Evolutionary conservation across 2,329 filamentous ascomycete species (phyloP), one percentile per base, ranked within the genome.

Genomic region (Aspergillus fumigatiaffinis): DNA sequence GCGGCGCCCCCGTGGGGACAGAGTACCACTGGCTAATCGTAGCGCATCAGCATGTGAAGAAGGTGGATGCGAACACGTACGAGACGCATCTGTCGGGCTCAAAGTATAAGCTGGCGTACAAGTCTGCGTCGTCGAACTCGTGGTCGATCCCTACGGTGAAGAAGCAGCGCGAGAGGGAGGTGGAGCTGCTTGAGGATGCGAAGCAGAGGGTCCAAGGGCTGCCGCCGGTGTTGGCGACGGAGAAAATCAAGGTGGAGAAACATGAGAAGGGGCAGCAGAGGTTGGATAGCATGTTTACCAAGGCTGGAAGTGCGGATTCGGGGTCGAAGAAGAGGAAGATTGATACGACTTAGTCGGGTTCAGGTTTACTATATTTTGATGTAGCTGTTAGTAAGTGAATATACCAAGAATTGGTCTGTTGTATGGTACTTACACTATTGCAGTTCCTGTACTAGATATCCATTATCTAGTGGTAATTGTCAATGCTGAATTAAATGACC

Each of bases 21-120:
- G 69, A 71, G 53, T 73, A 72, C 56, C 71, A 72, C 56, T 72
- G 70, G 71, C 58, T 70, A 7, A 69, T 72, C 51, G 65, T 73
- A 20, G 71, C 62, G 25, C 71, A 73, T 62, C 71, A 73, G 71
- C 64, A 70, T 60, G 72, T 74, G 29, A 65, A 65, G 51, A 74
- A 74, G 53, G 49, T 69, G 42, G 72, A 74, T 54, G 70, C 70
- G 17, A 74, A 74, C 47, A 72, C 71, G 1, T 74, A 74, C 53
- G 68, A 72, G 55, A 73, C 71, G 9, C 64, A 67, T 51, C 58
- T 73, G 10, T 63, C 63, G 9, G 71, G 71, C 1, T 69, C 69
- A 4, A 73, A 73, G 55, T 73, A 73, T 53, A 74, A 73, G 56
- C 60, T 74, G 50, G 71, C 71, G 29, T 71, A 74, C 51, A 73